Evolutionary conservation across 306 rosid species (phyloP), one percentile per base, ranked within the genome.

Genomic region (Albizia julibrissin): DNA sequence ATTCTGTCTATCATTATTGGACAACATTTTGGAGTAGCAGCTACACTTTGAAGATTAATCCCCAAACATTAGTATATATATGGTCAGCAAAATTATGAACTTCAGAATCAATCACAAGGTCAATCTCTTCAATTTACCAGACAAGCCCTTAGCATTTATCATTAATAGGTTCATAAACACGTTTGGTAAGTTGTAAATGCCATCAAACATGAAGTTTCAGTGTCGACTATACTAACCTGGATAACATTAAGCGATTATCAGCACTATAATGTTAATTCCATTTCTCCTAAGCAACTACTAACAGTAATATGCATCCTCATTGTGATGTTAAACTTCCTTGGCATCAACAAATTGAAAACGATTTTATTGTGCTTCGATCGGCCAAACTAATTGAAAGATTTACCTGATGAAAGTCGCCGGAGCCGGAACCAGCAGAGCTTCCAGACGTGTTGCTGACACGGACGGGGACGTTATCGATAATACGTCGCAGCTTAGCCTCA

Each of bases 321-420:
- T 56, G 67, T 43, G 73, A 75, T 74, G 34, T 18, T n/a, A n/a
- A 21, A 75, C 10, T 21, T 29, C 15, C 71, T 9, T 8, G 29
- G 42, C 70, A 31, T 72, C 44, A 46, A n/a, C 80, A n/a, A n/a
- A n/a, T n/a, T n/a, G 10, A 46, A 44, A 26, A 13, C 16, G 4
- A 71, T 13, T 10, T 14, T 24, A 3, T 0, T 13, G 64, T 59
- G 18, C 19, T 69, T 69, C 7, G 18, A 40, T 40, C 14, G 21
- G 52, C 16, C 0, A 1, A 39, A 39, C 31, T 2, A 74, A 15
- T 29, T 19, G 22, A 52, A 50, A 50, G 1, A 14, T 16, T 13
- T 84, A 95, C 97, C 98, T 93, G 97, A 77, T 95, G 99, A 81
- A 95, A 95, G 83, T 95, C 97, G 14, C 99, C 98, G 59, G 99